phyloP scores from a whole-genome alignment of 2,329 filamentous ascomycete species.

The Cladophialophora exuberans region DNA sequence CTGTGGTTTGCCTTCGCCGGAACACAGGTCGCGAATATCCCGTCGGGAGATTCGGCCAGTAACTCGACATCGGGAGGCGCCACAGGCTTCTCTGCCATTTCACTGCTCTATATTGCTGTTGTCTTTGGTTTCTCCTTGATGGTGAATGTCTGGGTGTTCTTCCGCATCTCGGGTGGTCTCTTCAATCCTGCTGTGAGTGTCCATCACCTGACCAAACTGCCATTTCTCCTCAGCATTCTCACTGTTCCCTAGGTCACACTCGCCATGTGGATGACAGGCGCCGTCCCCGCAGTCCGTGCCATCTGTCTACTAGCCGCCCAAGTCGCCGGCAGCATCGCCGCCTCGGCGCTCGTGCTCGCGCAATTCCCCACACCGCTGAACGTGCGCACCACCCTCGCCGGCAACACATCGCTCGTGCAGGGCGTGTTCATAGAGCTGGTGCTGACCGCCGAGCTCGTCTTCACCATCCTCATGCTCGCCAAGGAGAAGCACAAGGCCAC shows the following conservation, averaged over 20 bases:
- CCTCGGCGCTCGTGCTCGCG: conserved; percentile 60
- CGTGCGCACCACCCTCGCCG: conserved; percentile 59
- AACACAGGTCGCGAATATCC: conserved; percentile 50
- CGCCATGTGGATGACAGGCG: conserved; percentile 60
- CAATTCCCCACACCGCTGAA: conserved; percentile 60
- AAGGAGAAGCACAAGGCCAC: conserved; percentile 74
- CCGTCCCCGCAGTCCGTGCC: conserved; percentile 56
- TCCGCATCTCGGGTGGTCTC: conserved; percentile 53
- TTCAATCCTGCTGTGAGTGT: conserved; percentile 53
- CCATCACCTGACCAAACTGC: conserved; percentile 28
- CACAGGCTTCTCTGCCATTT: conserved; percentile 22
- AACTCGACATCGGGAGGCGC: not conserved
- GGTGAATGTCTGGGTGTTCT: conserved; percentile 59
- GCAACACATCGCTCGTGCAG: conserved; percentile 55
- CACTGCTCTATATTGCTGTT: conserved; percentile 43
- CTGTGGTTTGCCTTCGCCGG: conserved; percentile 54
- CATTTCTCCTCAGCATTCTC: not conserved
- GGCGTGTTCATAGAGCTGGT: conserved; percentile 71
- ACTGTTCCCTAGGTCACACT: conserved; percentile 56
- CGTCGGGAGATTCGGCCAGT: conserved; percentile 16
- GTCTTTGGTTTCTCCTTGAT: conserved; percentile 51
- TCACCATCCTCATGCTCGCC: conserved; percentile 70
- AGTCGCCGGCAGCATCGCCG: conserved; percentile 61
- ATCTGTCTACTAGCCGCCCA: conserved; percentile 59
- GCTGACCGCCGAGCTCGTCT: conserved; percentile 64